phyloP scores from a whole-genome alignment of 768 basidiomycete species.

The Amanita muscaria region DNA sequence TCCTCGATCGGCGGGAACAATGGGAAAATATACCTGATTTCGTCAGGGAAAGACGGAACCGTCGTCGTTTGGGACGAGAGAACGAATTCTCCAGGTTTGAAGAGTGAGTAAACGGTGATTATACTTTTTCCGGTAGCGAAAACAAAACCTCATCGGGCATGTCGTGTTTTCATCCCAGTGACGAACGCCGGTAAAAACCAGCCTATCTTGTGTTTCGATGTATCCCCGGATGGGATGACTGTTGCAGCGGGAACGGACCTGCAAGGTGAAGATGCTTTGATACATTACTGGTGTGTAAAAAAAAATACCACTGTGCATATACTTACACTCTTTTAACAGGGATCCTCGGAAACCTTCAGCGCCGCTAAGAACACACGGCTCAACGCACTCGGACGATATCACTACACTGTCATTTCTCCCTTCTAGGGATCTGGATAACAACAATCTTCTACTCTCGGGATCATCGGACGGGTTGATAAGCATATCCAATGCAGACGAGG shows the following conservation, averaged over 20 bases:
- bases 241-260: constrained; percentile 82
- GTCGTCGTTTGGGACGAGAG: constrained; percentile 75
- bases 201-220: constrained; percentile 58
- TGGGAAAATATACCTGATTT: constrained; percentile 39
- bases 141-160: constrained; percentile 6
- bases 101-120: constrained; percentile 45
- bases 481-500: constrained; percentile 60
- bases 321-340: constrained; percentile 33
- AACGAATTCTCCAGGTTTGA: constrained; percentile 38
- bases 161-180: constrained; percentile 28
- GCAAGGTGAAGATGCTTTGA: constrained; percentile 70
- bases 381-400: constrained; percentile 91
- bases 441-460: constrained; percentile 58
- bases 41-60: constrained; percentile 63
- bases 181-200: constrained; percentile 32
- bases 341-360: constrained; percentile 73
- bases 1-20: constrained; percentile 32
- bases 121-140: not conserved
- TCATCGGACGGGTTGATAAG: constrained; percentile 82
- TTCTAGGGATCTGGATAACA: no score
- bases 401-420: constrained; percentile 58
- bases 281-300: constrained; percentile 66
- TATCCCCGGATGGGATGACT: constrained; percentile 58
- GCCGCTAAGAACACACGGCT: constrained; percentile 67
- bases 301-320: not conserved